Conservation (phyloP, 2,329 filamentous ascomycete species). For the Basipetospora chlamydospora region DNA sequence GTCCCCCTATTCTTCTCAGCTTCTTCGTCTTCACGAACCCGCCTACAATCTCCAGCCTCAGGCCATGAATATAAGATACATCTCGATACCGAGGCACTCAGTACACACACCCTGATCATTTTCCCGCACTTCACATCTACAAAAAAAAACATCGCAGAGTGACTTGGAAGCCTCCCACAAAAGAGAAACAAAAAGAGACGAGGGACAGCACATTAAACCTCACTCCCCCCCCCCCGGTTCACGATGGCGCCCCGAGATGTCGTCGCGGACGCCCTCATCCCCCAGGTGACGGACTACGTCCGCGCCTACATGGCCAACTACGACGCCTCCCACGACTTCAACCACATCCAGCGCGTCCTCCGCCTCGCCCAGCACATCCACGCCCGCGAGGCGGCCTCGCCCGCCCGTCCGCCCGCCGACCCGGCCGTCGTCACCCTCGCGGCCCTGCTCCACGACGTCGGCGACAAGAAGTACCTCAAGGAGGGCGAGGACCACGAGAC, state of each 20-base stretch:
- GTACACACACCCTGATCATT: no score
- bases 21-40: no score
- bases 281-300: conserved; percentile 48
- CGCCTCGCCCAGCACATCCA: conserved; percentile 56
- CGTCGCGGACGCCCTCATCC: conserved; percentile 26
- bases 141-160: no score
- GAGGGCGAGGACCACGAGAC: conserved; percentile 41
- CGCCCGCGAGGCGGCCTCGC: conserved; percentile 22
- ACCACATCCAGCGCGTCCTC: conserved; percentile 68
- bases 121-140: no score
- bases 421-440: conserved; percentile 47
- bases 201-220: no score
- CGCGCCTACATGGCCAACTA: conserved; percentile 60
- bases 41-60: no score
- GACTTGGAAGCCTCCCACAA: no score
- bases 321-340: conserved; percentile 79
- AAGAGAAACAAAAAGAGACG: no score
- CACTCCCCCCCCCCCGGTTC: background rate
- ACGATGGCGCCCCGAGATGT: background rate
- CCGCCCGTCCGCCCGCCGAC: conserved; percentile 24
- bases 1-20: no score
- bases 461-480: conserved; percentile 66
- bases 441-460: conserved; percentile 75
- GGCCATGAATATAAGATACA: no score
- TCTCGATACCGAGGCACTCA: no score